Conservation (phyloP, 2,329 filamentous ascomycete species). For the Lasiodiplodia sp. region DNA sequence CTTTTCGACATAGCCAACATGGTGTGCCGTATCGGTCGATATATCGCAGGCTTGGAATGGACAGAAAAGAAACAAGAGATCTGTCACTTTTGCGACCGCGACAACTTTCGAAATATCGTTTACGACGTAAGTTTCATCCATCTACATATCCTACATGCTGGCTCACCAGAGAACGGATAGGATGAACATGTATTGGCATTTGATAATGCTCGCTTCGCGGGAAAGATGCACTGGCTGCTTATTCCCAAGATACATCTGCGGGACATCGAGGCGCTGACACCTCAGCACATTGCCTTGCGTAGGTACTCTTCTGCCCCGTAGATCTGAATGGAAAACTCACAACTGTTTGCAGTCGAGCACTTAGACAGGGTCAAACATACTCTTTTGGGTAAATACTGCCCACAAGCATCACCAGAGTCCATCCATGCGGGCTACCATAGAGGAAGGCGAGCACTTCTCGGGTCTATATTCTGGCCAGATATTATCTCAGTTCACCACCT, state of each 20-base stretch:
- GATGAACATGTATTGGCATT: not conserved
- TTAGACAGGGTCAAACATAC: not conserved
- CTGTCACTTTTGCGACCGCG: not conserved
- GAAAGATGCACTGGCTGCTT: not conserved
- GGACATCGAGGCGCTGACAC: not conserved
- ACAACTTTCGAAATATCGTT: not conserved
- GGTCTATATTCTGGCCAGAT: not conserved
- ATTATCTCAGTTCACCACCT: not conserved
- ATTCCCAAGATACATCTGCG: not conserved
- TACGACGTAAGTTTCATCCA: not conserved
- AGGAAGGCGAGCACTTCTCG: not conserved
- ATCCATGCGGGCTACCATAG: not conserved
- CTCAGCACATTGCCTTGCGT: not conserved
- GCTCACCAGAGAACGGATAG: not conserved
- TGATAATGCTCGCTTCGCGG: not conserved
- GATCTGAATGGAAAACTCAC: not conserved
- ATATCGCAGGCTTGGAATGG: slow-evolving; percentile 11
- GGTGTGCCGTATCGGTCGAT: not conserved
- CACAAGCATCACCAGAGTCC: not conserved
- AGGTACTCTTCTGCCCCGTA: accelerated
- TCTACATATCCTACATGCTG: accelerated
- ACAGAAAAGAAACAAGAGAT: not conserved
- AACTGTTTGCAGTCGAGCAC: not conserved
- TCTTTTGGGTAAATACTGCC: not conserved
- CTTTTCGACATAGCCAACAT: not conserved